These are phyloP conservation scores for Quercus aquifolioides DNA, from an alignment of 306 rosid genomes.

Conservation along the genomic window DNA sequence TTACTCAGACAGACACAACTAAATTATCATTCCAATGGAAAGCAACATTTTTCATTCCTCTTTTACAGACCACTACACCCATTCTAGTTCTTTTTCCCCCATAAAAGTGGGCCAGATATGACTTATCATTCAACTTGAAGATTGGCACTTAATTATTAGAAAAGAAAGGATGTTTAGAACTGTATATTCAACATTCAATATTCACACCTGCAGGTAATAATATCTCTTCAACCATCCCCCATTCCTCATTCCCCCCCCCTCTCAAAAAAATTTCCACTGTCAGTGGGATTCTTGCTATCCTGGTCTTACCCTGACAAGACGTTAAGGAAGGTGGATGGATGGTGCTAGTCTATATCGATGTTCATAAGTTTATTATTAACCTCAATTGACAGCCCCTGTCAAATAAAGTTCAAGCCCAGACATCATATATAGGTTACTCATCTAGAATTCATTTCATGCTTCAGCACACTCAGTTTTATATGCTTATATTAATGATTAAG, in stretches of 20 bases:
- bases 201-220: too few species aligned
- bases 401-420: background rate
- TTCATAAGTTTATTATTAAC: background rate
- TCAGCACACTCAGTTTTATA: background rate
- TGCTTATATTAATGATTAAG: background rate
- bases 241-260: background rate
- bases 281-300: background rate
- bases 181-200: too few species aligned
- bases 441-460: background rate
- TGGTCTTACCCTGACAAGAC: background rate
- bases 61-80: background rate
- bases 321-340: background rate
- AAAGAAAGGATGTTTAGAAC: too few species aligned
- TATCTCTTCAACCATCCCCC: background rate
- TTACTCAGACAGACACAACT: background rate
- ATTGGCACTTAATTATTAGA: too few species aligned
- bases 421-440: background rate
- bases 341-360: background rate
- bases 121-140: too few species aligned
- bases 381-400: background rate
- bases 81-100: too few species aligned
- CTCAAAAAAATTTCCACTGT: background rate
- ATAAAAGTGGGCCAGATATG: too few species aligned
- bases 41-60: background rate
- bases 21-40: background rate